Base-by-base conservation (phyloP, 2,329 filamentous ascomycete genomes). In the Cercospora citrullina region DNA sequence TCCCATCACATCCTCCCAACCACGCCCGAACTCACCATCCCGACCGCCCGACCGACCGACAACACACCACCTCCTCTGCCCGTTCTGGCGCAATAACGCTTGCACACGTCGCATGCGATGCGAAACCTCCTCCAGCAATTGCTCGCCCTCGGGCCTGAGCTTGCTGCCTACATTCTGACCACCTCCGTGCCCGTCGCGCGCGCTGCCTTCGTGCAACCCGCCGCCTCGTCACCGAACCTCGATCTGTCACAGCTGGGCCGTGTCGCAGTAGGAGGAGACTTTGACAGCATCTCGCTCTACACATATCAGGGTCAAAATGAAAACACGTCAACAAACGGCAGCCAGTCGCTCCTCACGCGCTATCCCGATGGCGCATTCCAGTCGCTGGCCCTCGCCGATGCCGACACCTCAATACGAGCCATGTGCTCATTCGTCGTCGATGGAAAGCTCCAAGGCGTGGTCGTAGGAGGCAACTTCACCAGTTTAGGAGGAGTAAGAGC, bases 381-480 rank as follows among this genome's bases (percentile, higher is more conserved):
- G 21, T 87, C 89, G 18, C 82, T 97, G 60, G 87, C 90, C 63
- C 82, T 97, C 62, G 87, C 90, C 64, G 85, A 88, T 48, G 90
- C 93, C 55, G 93, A 98, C 80, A 94, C 91, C 67, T 89, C 90
- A 60, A 97, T 99, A 76, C 87, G 89, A 76, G 86, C 92, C 71
- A 95, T 99, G 91, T 99, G 95, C 82, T 83, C 90, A 21, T 92
- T 94, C 74, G 84, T 88, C 62, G 81, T 85, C 74, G 86, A 92
- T 79, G 91, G 91, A 71, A 86, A 84, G 5, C 81, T 90, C 66
- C 84, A 87, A n/a, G 90, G 91, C 48, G 87, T 98, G 30, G 87
- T 98, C 59, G 86, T 99, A 16, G 95, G 91, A 65, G 95, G 95
- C 59, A 98, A 98, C 82, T 99, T 99, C 78, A 98, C 95, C 33